Conservation (phyloP, 768 basidiomycete genomes). For the Boletus tylopilopsis region DNA sequence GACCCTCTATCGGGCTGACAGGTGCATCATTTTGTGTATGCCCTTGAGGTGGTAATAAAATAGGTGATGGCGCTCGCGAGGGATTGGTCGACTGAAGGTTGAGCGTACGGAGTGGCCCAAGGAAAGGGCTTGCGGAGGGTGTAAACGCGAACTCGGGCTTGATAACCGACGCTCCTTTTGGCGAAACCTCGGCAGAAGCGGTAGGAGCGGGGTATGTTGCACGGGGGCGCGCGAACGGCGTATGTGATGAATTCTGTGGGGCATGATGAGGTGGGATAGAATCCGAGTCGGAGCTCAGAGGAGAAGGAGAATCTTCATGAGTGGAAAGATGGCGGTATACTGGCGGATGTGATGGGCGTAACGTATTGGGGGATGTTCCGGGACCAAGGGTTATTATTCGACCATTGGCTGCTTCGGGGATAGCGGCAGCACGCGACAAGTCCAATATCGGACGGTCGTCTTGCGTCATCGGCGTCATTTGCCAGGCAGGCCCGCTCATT, state of each 20-base stretch:
- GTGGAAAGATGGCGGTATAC: constrained; percentile 32
- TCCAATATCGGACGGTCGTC: constrained; percentile 26
- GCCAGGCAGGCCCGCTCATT: constrained; percentile 55
- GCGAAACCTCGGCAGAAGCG: constrained; percentile 30
- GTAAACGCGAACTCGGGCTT: constrained; percentile 46
- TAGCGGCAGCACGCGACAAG: constrained; percentile 12
- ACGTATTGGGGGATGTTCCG: constrained; percentile 36
- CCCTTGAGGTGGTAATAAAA: constrained; percentile 51
- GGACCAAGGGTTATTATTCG: constrained; percentile 22
- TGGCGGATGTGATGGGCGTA: constrained; percentile 34
- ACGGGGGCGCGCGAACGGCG: constrained; percentile 24
- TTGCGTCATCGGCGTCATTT: constrained; percentile 41
- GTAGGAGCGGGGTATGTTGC: constrained; percentile 19
- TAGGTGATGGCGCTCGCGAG: constrained; percentile 70
- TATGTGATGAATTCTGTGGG: constrained; percentile 29
- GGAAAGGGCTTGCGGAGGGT: constrained; percentile 76
- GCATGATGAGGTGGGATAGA: constrained; percentile 33
- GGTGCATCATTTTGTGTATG: constrained; percentile 24
- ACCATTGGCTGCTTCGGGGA: constrained; percentile 13
- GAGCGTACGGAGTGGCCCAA: constrained; percentile 71
- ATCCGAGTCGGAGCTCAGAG: constrained; percentile 65
- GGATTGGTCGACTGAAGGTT: constrained; percentile 69
- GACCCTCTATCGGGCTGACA: constrained; percentile 35
- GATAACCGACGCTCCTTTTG: constrained; percentile 18
- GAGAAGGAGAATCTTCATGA: constrained; percentile 65